Conservation (phyloP, 2,329 filamentous ascomycete species). For the Pseudophaeomoniella oleicola region DNA sequence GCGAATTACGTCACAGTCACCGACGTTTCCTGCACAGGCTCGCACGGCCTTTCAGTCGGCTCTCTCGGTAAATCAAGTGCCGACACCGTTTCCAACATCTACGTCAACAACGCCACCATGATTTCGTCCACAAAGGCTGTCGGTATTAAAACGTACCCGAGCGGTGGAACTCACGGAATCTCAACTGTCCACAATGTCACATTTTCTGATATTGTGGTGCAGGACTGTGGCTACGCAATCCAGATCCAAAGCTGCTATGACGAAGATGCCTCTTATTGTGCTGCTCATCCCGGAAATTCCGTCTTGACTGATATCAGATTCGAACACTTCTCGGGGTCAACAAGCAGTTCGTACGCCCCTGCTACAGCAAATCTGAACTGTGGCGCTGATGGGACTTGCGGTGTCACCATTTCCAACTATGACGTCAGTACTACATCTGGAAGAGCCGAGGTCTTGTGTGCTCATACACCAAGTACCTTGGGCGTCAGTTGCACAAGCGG, state of each 20-base stretch:
- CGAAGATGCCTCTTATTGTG: conserved; percentile 21
- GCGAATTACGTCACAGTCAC: conserved; percentile 24
- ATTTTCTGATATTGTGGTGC: conserved; percentile 21
- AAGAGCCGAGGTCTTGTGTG: conserved; percentile 18
- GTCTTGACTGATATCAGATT: conserved; percentile 21
- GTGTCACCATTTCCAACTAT: conserved; percentile 18
- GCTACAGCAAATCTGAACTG: conserved; percentile 24
- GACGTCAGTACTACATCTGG: conserved; percentile 19
- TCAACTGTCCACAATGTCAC: conserved; percentile 29
- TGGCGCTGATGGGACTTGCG: conserved; percentile 22
- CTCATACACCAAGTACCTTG: conserved; percentile 17
- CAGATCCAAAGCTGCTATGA: conserved; percentile 32
- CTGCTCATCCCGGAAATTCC: conserved; percentile 18
- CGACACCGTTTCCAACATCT: conserved; percentile 29
- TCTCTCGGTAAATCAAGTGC: conserved; percentile 24
- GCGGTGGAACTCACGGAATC: conserved; percentile 19
- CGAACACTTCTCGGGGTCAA: conserved; percentile 23
- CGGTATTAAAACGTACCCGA: conserved; percentile 32
- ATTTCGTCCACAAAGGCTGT: conserved; percentile 27
- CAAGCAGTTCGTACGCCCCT: conserved; percentile 20
- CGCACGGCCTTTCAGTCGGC: conserved; percentile 33
- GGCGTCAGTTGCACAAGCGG: conserved; percentile 20
- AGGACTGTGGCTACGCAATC: conserved; percentile 27
- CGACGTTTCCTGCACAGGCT: conserved; percentile 29
- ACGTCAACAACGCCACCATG: conserved; percentile 26